These are phyloP conservation scores for Colletotrichum falcatum DNA, from an alignment of 2,329 filamentous ascomycete genomes.

Conservation along the genomic window DNA sequence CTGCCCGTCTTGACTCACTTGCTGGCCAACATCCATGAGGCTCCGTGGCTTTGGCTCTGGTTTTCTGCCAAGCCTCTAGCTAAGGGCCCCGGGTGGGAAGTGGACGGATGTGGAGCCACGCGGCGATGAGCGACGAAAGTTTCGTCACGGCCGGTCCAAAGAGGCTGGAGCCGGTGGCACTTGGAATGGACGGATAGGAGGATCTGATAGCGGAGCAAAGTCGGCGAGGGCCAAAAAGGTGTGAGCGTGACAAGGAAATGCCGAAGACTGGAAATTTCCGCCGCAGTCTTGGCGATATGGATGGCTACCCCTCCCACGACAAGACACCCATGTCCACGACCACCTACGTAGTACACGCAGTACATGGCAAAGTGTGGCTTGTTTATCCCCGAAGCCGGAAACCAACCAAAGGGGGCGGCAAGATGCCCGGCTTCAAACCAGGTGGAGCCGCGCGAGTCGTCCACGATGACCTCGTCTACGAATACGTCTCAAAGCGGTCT, in stretches of 20 bases:
- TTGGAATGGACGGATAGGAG: too few species aligned
- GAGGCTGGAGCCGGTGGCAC: too few species aligned
- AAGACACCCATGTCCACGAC: too few species aligned
- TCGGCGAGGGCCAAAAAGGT: not conserved
- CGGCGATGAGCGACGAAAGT: too few species aligned
- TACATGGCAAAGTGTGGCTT: too few species aligned
- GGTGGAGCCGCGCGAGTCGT: conserved; percentile 22
- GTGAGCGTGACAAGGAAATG: not conserved
- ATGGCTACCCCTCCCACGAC: conserved; percentile 15
- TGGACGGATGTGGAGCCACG: too few species aligned
- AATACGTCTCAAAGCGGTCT: not conserved
- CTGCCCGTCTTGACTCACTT: conserved; percentile 18
- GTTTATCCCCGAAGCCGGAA: too few species aligned
- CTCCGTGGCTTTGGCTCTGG: conserved; percentile 1
- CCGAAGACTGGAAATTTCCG: conserved; percentile 13
- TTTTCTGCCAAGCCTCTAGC: too few species aligned
- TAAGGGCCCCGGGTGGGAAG: not conserved
- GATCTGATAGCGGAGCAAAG: conserved; percentile 13
- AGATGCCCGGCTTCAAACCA: too few species aligned
- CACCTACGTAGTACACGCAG: too few species aligned
- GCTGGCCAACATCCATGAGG: conserved; percentile 23
- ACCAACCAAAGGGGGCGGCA: too few species aligned
- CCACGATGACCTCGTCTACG: not conserved
- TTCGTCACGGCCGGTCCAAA: not conserved
- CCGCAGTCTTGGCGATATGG: conserved; percentile 21